Evolutionary conservation across 2,329 filamentous ascomycete genomes (phyloP), one percentile per base, ranked within the genome.

Genomic region (Exophiala aquamarina): DNA sequence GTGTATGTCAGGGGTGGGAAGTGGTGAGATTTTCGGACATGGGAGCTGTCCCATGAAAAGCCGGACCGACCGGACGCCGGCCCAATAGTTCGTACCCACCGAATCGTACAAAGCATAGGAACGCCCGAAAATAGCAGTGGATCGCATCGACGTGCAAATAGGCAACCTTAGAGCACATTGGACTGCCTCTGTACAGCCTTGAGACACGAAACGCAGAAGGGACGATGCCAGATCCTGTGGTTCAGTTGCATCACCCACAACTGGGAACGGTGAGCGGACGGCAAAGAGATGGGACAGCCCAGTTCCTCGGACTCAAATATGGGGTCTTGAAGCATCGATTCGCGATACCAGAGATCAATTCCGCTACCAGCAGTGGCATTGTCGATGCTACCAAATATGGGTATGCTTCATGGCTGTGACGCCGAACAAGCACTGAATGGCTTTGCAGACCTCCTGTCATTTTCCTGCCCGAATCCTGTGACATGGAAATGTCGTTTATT

Each of bases 301-400:
- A 37, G 11, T 20, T 37, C 19, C 35, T 37, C 13, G 35, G 35
- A 20, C 35, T 37, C 35, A 37, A 37, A 37, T 37, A 37, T 18
- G 35, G 35, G 11, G 35, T 37, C 35, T 37, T 37, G n/a, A 37
- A 15, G 19, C 35, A 37, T 37, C 35, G 35, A 20, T 37, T 37
- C 18, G 35, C 35, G 13, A 18, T 37, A 20, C 18, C 35, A 15
- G 35, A 37, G 35, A 20, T 37, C 35, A 37, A 37, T 18, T 20
- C 13, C 11, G 35, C 35, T 15, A 15, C n/a, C 14, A 14, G 19
- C 14, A 19, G 19, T n/a, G 13, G 19, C 13, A 18, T 15, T 5
- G 19, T 37, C 35, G 35, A 37, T 11, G 35, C 35, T 15, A 37
- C 35, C 5, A 37, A 18, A 15, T 37, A 37, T 37, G 35, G 35